A percentile compares a stretch with the other conserved stretches of the same genome.
Evolutionary conservation across 2,329 filamentous ascomycete genomes (phyloP).

Genomic region (Stromatinia cepivora): DNA sequence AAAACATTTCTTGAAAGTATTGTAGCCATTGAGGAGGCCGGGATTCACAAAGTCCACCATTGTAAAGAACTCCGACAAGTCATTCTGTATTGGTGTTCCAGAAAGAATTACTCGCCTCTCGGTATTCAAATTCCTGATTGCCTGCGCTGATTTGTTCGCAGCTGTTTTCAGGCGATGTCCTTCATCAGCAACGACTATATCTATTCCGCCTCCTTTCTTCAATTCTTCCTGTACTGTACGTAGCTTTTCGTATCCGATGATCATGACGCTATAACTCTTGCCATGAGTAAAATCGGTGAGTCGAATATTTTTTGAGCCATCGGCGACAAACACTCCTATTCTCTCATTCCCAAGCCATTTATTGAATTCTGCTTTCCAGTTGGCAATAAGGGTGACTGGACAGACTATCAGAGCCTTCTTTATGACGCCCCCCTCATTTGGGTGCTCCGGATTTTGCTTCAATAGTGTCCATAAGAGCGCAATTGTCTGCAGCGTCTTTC

Average conservation of each 20-base stretch:
- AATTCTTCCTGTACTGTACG: constrained; percentile 65
- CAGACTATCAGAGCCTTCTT: constrained; percentile 73
- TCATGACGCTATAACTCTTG: constrained; percentile 68
- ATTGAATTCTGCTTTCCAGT: constrained; percentile 71
- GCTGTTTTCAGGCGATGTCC: constrained; percentile 97
- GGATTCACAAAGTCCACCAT: constrained; percentile 91
- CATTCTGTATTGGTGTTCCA: constrained; percentile 96
- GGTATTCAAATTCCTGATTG: constrained; percentile 87
- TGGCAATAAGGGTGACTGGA: constrained; percentile 69
- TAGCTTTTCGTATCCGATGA: constrained; percentile 72
- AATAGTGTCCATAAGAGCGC: constrained; percentile 69
- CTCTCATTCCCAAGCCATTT: constrained; percentile 74
- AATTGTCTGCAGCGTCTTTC: constrained; percentile 74
- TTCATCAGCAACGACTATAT: constrained; percentile 95
- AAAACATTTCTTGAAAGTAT: constrained; percentile 93
- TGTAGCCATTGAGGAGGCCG: constrained; percentile 87
- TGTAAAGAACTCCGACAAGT: constrained; percentile 91
- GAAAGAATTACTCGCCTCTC: constrained; percentile 39
- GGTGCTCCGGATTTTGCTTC: constrained; percentile 68
- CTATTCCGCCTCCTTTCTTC: constrained; percentile 61
- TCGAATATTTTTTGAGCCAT: constrained; percentile 56
- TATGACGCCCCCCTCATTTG: constrained; percentile 55
- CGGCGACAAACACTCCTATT: constrained; percentile 66
- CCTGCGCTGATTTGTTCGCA: constrained; percentile 86
- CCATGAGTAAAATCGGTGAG: constrained; percentile 69